A percentile compares a stretch with the other conserved stretches of the same genome.
Conservation (phyloP, 345 rosid genomes). For the Cochlearia excelsa region DNA sequence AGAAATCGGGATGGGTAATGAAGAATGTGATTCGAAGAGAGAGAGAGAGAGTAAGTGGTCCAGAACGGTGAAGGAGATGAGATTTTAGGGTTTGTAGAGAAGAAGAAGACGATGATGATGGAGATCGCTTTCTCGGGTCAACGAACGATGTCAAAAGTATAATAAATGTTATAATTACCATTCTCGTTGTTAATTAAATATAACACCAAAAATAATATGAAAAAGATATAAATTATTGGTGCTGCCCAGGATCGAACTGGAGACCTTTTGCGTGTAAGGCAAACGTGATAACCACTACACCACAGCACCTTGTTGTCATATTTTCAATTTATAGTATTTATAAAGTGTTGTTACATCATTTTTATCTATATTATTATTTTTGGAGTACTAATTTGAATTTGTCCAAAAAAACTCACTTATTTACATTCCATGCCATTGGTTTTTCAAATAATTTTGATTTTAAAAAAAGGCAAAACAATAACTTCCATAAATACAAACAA, state of each 20-base stretch:
- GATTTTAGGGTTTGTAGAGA: constrained; percentile 31
- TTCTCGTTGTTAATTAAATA: neutral
- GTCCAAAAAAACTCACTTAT: too few species aligned
- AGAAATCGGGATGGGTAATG: constrained; percentile 9
- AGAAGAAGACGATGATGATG: constrained; percentile 2
- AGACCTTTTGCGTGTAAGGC: too few species aligned
- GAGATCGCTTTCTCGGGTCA: constrained; percentile 28
- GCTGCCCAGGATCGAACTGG: constrained; percentile 27
- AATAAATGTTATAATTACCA: too few species aligned
- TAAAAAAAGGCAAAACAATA: too few species aligned
- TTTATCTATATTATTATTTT: too few species aligned
- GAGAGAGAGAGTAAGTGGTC: constrained; percentile 15
- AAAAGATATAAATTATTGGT: neutral
- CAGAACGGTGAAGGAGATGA: constrained; percentile 12
- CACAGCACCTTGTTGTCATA: constrained; percentile 18
- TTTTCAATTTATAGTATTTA: too few species aligned
- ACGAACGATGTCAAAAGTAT: neutral
- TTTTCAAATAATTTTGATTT: too few species aligned
- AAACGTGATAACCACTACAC: constrained; percentile 30
- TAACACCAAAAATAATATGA: neutral
- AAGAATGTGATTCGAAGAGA: constrained; percentile 7
- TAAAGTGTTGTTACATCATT: too few species aligned
- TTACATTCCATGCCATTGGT: too few species aligned
- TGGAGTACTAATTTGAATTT: too few species aligned
- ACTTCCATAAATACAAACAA: too few species aligned